phyloP scores from a whole-genome alignment of 2,329 filamentous ascomycete species.

The Curvularia lunata region DNA sequence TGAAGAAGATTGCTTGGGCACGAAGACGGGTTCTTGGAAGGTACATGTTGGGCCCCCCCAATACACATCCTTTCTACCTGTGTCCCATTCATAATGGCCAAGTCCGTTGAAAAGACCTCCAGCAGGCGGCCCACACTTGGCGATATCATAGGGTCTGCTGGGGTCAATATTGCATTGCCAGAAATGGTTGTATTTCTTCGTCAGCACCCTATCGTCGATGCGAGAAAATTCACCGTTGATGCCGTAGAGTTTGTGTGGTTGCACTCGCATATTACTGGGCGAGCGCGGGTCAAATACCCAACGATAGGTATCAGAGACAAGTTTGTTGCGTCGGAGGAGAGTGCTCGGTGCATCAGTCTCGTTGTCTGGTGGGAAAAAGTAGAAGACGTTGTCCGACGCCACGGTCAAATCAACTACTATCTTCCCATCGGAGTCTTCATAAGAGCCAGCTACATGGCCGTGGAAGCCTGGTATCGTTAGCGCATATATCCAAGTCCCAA shows the following conservation, averaged over 20 bases:
- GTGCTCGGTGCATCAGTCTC: slow-evolving; percentile 30
- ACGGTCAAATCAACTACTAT: slow-evolving; percentile 50
- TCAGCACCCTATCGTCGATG: slow-evolving; percentile 54
- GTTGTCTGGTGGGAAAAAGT: slow-evolving; percentile 50
- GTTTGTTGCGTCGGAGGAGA: slow-evolving; percentile 52
- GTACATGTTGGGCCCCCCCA: slow-evolving; percentile 51
- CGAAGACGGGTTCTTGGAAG: slow-evolving; percentile 62
- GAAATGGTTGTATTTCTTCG: slow-evolving; percentile 49
- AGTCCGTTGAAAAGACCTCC: slow-evolving; percentile 45
- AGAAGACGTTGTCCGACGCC: slow-evolving; percentile 54
- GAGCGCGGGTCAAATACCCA: slow-evolving; percentile 51
- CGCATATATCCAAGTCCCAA: neutral
- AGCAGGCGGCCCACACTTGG: slow-evolving; percentile 42
- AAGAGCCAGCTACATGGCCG: slow-evolving; percentile 53
- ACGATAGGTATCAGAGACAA: slow-evolving; percentile 47
- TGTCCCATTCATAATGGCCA: slow-evolving; percentile 43
- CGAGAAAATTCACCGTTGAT: slow-evolving; percentile 54
- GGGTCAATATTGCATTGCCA: slow-evolving; percentile 52
- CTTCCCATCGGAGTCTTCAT: slow-evolving; percentile 48
- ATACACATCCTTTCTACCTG: slow-evolving; percentile 41
- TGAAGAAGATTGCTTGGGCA: slow-evolving; percentile 52
- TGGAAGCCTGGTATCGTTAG: slow-evolving; percentile 42
- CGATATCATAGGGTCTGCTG: slow-evolving; percentile 36
- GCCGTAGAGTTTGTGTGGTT: slow-evolving; percentile 43
- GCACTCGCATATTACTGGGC: slow-evolving; percentile 38